A percentile compares a stretch with the other conserved stretches of the same genome.
Evolutionary conservation across 176 grass and related monocot genomes (phyloP).

Genomic region (Carex littledalei): DNA sequence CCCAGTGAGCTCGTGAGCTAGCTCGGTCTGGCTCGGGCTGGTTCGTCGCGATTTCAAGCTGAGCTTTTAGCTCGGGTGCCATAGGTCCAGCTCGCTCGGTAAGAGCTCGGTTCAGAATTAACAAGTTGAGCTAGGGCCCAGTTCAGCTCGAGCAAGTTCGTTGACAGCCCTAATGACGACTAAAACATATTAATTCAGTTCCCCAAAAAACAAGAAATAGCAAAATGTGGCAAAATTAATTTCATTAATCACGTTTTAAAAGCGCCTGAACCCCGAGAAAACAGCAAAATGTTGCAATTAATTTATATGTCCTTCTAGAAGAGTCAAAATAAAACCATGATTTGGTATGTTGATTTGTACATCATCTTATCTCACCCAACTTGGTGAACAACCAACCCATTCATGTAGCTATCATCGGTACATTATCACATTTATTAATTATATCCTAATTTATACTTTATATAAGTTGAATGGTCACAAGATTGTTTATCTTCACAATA

Average conservation of each 20-base stretch:
- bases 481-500: neutral
- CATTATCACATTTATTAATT: neutral
- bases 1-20: too few relatives aligned
- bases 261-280: neutral
- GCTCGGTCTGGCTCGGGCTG: too few relatives aligned
- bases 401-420: neutral
- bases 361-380: slow-evolving; percentile 3
- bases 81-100: too few relatives aligned
- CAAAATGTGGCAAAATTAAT: neutral
- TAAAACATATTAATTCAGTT: neutral
- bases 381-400: neutral
- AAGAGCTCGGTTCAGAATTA: too few relatives aligned
- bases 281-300: neutral
- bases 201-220: neutral
- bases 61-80: too few relatives aligned
- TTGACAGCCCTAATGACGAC: neutral
- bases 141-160: too few relatives aligned
- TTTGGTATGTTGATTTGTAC: neutral
- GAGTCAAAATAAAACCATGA: neutral
- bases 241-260: neutral
- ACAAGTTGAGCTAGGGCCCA: too few relatives aligned
- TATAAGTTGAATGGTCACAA: neutral
- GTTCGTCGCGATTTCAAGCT: too few relatives aligned
- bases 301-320: neutral
- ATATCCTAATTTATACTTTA: neutral